Conservation (phyloP, 2,329 filamentous ascomycete species). For the Verticillium nubilum region DNA sequence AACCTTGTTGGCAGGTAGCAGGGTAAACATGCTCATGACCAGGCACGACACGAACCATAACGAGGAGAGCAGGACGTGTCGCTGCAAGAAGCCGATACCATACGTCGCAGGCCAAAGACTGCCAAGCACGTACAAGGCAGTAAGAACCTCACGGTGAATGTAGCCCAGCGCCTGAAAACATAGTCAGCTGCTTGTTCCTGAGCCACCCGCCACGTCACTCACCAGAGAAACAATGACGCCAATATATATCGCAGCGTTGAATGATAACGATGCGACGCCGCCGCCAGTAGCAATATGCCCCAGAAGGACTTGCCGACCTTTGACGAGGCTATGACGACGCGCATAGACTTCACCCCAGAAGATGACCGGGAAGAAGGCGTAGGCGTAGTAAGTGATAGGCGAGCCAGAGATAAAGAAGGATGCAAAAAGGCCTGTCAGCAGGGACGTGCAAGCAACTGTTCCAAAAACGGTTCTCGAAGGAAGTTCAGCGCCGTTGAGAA, state of each 20-base stretch:
- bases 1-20: conserved; percentile 79
- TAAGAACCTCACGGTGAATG: conserved; percentile 83
- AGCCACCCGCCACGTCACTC: conserved; percentile 20
- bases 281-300: conserved; percentile 58
- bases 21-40: conserved; percentile 84
- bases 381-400: conserved; percentile 79
- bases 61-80: conserved; percentile 57
- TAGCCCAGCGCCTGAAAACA: conserved; percentile 73
- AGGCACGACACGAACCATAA: conserved; percentile 75
- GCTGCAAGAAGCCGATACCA: conserved; percentile 64
- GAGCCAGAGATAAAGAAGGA: conserved; percentile 77
- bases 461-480: conserved; percentile 57
- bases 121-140: conserved; percentile 69
- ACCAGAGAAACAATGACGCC: conserved; percentile 74
- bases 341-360: conserved; percentile 97
- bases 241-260: conserved; percentile 65
- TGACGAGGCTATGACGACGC: conserved; percentile 61
- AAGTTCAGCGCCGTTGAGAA: conserved; percentile 65
- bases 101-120: conserved; percentile 74
- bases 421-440: conserved; percentile 70
- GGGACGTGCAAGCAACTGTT: conserved; percentile 65
- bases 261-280: conserved; percentile 50
- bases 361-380: conserved; percentile 84
- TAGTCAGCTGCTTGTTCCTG: background rate
- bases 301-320: conserved; percentile 65